phyloP scores from a whole-genome alignment of 345 rosid genomes.

The Hypericum androsaemum region DNA sequence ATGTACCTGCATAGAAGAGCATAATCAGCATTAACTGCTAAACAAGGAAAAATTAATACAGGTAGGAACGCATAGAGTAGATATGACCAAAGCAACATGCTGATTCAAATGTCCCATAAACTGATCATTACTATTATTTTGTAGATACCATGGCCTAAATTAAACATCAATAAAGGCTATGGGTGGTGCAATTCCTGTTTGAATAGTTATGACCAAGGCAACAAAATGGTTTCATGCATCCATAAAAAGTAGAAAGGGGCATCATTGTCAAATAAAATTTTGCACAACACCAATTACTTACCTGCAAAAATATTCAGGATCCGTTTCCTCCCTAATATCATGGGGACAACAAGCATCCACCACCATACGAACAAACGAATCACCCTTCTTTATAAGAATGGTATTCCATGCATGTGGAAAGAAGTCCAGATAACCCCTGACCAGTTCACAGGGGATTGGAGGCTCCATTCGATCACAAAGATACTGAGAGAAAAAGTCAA shows the following conservation, averaged over 20 bases:
- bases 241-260: not conserved
- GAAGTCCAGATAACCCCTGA: slow-evolving; percentile 93
- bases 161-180: too few species aligned
- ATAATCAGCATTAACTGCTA: slow-evolving; percentile 7
- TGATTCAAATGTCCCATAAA: too few species aligned
- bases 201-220: too few species aligned
- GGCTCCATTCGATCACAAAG: slow-evolving; percentile 94
- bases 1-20: slow-evolving; percentile 49
- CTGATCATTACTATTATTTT: too few species aligned
- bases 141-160: too few species aligned
- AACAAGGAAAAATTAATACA: not conserved
- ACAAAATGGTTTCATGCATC: not conserved
- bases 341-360: slow-evolving; percentile 89
- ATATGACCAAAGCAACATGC: too few species aligned
- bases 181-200: too few species aligned
- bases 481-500: slow-evolving; percentile 37
- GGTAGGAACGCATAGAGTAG: too few species aligned
- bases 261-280: slow-evolving; percentile 6
- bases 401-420: slow-evolving; percentile 94
- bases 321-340: slow-evolving; percentile 84
- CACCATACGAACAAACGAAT: slow-evolving; percentile 64
- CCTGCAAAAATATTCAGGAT: slow-evolving; percentile 77
- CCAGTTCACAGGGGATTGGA: slow-evolving; percentile 92
- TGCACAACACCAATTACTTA: slow-evolving; percentile 16
- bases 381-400: slow-evolving; percentile 50